Evolutionary conservation across 1,139 yeast genomes (phyloP).

Genomic region (Suhomyces bolitotheri): DNA sequence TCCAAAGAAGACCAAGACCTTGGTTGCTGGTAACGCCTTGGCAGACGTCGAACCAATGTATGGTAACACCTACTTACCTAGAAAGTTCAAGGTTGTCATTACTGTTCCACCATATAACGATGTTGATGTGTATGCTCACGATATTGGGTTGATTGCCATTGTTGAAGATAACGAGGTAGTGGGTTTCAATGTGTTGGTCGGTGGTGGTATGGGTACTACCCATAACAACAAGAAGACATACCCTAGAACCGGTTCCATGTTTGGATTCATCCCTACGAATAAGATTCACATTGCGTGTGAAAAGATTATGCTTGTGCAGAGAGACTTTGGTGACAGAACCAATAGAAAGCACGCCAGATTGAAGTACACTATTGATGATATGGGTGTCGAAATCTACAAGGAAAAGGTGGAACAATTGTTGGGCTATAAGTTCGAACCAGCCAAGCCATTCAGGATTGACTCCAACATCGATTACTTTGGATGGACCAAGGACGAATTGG

Average conservation of each 20-base stretch:
- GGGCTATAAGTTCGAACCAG: slow-evolving; percentile 73
- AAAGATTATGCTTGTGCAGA: slow-evolving; percentile 89
- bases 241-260: slow-evolving; percentile 88
- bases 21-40: slow-evolving; percentile 84
- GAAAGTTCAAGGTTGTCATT: slow-evolving; percentile 93
- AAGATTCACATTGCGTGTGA: slow-evolving; percentile 80
- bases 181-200: slow-evolving; percentile 88
- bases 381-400: slow-evolving; percentile 83
- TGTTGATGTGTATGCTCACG: slow-evolving; percentile 95
- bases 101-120: slow-evolving; percentile 97
- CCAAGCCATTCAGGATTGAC: slow-evolving; percentile 72
- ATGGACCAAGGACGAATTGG: slow-evolving; percentile 88
- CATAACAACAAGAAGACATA: slow-evolving; percentile 96
- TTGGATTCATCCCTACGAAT: slow-evolving; percentile 73
- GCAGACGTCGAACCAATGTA: slow-evolving; percentile 86
- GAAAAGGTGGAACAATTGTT: slow-evolving; percentile 78
- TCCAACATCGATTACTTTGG: slow-evolving; percentile 92
- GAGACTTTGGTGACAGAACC: slow-evolving; percentile 93
- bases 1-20: slow-evolving; percentile 75
- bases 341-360: slow-evolving; percentile 98
- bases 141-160: slow-evolving; percentile 89
- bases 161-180: slow-evolving; percentile 62
- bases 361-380: slow-evolving; percentile 92
- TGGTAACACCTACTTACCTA: slow-evolving; percentile 85
- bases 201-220: slow-evolving; percentile 99